Evolutionary conservation across 768 basidiomycete species (phyloP).

Genomic region (Omphalotus guepiniiformis): DNA sequence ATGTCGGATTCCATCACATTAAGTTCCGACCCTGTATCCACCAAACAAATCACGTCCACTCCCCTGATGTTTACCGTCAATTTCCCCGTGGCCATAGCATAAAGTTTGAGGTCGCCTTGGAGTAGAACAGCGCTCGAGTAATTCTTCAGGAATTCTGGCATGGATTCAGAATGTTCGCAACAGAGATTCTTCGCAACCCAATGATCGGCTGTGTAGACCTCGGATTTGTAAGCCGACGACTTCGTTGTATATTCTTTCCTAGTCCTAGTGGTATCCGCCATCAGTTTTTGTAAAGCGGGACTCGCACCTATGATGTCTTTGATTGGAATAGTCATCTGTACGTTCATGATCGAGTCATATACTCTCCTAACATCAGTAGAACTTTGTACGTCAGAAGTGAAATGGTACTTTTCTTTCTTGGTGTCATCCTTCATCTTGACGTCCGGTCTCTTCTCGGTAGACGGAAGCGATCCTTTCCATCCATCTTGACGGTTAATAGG

Average conservation of each 20-base stretch:
- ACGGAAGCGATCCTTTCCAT: slow-evolving; percentile 6
- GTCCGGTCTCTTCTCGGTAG: no score
- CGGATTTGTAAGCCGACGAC: no score
- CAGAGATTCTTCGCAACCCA: not conserved
- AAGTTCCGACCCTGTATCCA: slow-evolving; percentile 6
- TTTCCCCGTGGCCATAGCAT: slow-evolving; percentile 3
- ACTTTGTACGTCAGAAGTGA: not conserved
- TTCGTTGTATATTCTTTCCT: not conserved
- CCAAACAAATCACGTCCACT: not conserved
- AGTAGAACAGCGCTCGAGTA: no score
- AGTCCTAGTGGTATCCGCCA: not conserved
- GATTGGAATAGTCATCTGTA: not conserved
- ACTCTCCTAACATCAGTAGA: not conserved
- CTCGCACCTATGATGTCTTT: not conserved
- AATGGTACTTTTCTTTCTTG: slow-evolving; percentile 4
- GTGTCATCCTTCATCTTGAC: not conserved
- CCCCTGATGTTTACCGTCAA: not conserved
- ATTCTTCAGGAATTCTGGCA: no score
- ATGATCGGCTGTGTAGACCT: no score
- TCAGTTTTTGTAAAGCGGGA: not conserved
- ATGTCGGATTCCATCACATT: not conserved
- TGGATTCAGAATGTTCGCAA: no score
- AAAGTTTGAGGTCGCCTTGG: no score
- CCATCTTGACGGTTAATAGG: slow-evolving; percentile 8
- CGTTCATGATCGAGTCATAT: not conserved